Percentiles rank a stretch among this genome's conserved stretches.
Conservation (phyloP, 2,329 filamentous ascomycete species). For the Kalaharituber pfeilii region DNA sequence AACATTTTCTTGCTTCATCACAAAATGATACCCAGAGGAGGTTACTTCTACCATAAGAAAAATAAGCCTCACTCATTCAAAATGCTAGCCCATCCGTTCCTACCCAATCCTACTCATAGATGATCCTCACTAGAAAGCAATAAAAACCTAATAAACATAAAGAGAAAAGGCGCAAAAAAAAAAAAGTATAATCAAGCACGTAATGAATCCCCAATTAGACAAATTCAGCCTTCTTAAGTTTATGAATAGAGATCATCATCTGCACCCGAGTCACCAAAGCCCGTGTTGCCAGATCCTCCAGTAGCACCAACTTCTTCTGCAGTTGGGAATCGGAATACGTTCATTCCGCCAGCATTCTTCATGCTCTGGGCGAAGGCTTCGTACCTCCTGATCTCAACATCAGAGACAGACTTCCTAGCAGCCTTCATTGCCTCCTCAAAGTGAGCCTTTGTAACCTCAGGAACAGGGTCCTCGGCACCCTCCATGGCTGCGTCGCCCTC, state of each 20-base stretch:
- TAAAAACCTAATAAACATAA: not conserved
- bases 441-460: conserved; percentile 85
- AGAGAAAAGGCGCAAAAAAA: conserved; percentile 1
- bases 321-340: conserved; percentile 79
- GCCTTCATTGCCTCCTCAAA: conserved; percentile 98
- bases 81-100: too few species aligned
- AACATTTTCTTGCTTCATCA: too few species aligned
- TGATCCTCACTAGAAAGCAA: too few species aligned
- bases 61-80: too few species aligned
- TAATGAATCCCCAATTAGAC: not conserved
- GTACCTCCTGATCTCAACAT: conserved; percentile 94
- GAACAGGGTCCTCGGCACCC: conserved; percentile 77
- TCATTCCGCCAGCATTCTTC: conserved; percentile 92
- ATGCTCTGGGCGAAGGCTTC: conserved; percentile 97
- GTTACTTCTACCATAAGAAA: too few species aligned
- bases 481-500: conserved; percentile 53
- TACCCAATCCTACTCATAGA: too few species aligned
- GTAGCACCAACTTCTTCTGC: conserved; percentile 14
- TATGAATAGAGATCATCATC: conserved; percentile 21
- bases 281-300: conserved; percentile 9
- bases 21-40: too few species aligned
- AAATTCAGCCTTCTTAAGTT: not conserved
- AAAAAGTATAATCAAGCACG: not conserved
- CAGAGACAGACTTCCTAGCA: conserved; percentile 81
- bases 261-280: conserved; percentile 16